Conservation (phyloP, 306 rosid species). For the Vigna angularis region DNA sequence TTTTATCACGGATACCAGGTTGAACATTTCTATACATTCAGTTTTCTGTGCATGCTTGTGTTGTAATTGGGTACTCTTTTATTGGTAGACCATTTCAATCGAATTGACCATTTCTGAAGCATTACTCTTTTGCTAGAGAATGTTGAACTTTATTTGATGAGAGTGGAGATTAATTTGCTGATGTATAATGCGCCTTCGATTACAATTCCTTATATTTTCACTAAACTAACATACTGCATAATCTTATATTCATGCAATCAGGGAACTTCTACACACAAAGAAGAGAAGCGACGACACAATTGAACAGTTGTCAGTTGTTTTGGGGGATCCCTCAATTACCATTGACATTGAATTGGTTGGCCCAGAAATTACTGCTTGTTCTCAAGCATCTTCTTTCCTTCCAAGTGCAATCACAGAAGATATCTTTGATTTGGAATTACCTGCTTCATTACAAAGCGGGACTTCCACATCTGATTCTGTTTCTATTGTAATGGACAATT, state of each 20-base stretch:
- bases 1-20: constrained; percentile 94
- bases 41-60: constrained; percentile 9
- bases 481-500: constrained; percentile 72
- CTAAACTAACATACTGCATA: constrained; percentile 16
- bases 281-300: constrained; percentile 71
- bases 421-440: constrained; percentile 57
- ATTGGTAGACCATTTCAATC: constrained; percentile 24
- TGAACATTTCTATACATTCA: constrained; percentile 28
- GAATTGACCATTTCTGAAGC: neutral
- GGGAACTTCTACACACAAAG: constrained; percentile 85
- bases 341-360: constrained; percentile 78
- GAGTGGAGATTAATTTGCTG: neutral
- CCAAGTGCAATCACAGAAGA: constrained; percentile 73
- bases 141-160: constrained; percentile 10
- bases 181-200: constrained; percentile 11
- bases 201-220: constrained; percentile 5
- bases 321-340: constrained; percentile 63
- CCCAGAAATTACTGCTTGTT: constrained; percentile 63
- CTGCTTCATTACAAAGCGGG: constrained; percentile 50
- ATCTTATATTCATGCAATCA: constrained; percentile 38
- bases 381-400: constrained; percentile 70
- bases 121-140: neutral
- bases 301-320: constrained; percentile 54
- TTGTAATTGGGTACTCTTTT: constrained; percentile 15
- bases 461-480: constrained; percentile 57